Evolutionary conservation across 2,329 filamentous ascomycete genomes (phyloP).

Genomic region (Pseudopyricularia cyperi): DNA sequence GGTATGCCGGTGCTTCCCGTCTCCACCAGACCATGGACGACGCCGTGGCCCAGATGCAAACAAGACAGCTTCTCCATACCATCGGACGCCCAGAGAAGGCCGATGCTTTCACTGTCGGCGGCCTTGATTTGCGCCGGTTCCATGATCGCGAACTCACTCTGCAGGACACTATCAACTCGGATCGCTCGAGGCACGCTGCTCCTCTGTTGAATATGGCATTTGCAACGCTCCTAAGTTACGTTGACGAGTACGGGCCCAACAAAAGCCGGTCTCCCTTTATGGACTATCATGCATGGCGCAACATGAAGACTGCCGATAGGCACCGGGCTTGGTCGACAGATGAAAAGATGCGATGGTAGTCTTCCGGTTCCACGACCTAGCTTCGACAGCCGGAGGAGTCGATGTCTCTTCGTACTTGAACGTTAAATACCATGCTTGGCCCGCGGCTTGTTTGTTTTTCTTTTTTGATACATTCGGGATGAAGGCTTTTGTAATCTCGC

Average conservation of each 20-base stretch:
- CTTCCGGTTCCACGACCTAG: neutral
- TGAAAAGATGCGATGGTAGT: neutral
- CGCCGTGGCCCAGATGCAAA: constrained; percentile 17
- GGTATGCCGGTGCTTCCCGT: constrained; percentile 51
- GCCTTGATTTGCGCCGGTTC: neutral
- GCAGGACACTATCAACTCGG: constrained; percentile 23
- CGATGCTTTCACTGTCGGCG: neutral
- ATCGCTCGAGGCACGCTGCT: constrained; percentile 22
- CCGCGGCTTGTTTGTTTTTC: neutral
- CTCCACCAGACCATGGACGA: constrained; percentile 19
- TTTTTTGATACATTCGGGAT: neutral
- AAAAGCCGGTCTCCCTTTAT: neutral
- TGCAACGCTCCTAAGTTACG: constrained; percentile 15
- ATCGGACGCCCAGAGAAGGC: neutral
- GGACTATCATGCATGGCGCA: neutral
- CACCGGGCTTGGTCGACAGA: neutral
- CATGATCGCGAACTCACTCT: constrained; percentile 8
- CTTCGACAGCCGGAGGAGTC: neutral
- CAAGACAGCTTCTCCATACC: constrained; percentile 1
- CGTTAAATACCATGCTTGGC: neutral
- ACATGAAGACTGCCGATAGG: neutral
- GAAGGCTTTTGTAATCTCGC: neutral
- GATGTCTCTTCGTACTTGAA: neutral
- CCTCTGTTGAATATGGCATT: constrained; percentile 30
- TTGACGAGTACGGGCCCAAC: constrained; percentile 4